Conservation (phyloP, 768 basidiomycete species). For the Lactifluus pinguis region DNA sequence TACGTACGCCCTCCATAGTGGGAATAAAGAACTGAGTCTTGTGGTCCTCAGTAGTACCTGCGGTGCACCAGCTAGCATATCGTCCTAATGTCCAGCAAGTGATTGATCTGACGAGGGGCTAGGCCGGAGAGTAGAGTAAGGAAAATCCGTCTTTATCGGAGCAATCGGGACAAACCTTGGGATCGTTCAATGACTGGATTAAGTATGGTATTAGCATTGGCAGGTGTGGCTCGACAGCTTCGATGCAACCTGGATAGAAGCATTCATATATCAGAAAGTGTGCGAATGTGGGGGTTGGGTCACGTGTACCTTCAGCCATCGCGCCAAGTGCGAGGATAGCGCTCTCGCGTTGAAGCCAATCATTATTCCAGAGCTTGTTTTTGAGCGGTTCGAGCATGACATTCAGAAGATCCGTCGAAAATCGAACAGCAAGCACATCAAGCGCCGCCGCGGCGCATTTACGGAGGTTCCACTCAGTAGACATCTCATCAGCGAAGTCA, state of each 20-base stretch:
- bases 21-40: conserved; percentile 89
- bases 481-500: conserved; percentile 93
- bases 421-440: conserved; percentile 92
- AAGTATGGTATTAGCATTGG: conserved; percentile 91
- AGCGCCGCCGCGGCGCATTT: conserved; percentile 98
- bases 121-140: conserved; percentile 10
- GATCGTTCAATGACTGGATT: conserved; percentile 80
- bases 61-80: conserved; percentile 97
- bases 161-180: conserved; percentile 52
- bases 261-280: not conserved
- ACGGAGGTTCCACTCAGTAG: conserved; percentile 96
- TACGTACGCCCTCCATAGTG: conserved; percentile 88
- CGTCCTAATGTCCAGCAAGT: conserved; percentile 99
- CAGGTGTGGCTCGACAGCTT: conserved; percentile 89
- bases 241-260: conserved; percentile 72
- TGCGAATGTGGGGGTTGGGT: not conserved
- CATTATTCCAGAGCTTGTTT: conserved; percentile 83
- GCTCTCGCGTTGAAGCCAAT: conserved; percentile 93
- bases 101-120: conserved; percentile 97
- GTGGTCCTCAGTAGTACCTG: conserved; percentile 75
- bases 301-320: conserved; percentile 84
- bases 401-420: conserved; percentile 80
- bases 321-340: conserved; percentile 94
- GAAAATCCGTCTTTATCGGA: not conserved
- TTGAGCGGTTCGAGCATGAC: conserved; percentile 85